Conservation (phyloP, 2,329 filamentous ascomycete genomes). For the Diaporthe batatas region DNA sequence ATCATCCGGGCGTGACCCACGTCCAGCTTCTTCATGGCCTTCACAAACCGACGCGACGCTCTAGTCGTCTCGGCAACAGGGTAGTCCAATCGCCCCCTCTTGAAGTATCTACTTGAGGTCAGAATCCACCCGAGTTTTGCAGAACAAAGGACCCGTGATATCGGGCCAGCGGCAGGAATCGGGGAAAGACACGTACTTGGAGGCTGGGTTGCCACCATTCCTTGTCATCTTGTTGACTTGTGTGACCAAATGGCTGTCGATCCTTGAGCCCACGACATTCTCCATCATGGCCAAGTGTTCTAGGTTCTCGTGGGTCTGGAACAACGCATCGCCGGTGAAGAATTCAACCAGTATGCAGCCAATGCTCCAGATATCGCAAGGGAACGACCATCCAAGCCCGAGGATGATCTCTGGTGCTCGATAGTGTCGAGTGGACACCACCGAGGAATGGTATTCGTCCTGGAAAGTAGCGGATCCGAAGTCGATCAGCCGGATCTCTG, state of each 20-base stretch:
- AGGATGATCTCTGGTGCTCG: constrained; percentile 79
- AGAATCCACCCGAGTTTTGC: constrained; percentile 43
- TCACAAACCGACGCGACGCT: constrained; percentile 75
- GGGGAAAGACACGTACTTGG: constrained; percentile 63
- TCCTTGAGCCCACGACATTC: constrained; percentile 70
- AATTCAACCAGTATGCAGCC: constrained; percentile 80
- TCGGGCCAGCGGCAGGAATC: not conserved
- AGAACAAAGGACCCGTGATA: too few relatives aligned
- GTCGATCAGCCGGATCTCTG: constrained; percentile 78
- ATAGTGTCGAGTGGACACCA: constrained; percentile 79
- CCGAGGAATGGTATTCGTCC: constrained; percentile 79
- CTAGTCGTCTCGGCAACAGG: constrained; percentile 73
- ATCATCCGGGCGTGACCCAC: constrained; percentile 57
- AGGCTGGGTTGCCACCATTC: constrained; percentile 70
- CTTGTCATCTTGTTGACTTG: constrained; percentile 69
- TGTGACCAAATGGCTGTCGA: constrained; percentile 71
- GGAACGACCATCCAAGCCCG: constrained; percentile 78
- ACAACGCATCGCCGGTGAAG: constrained; percentile 78
- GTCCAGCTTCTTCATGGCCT: constrained; percentile 77
- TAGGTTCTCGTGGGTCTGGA: constrained; percentile 80
- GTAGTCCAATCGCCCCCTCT: constrained; percentile 74
- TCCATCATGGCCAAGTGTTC: constrained; percentile 85
- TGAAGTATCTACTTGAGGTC: constrained; percentile 70
- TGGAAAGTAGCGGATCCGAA: constrained; percentile 81
- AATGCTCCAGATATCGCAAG: constrained; percentile 81